These are phyloP conservation scores for Psidium guajava DNA, from an alignment of 345 rosid species.

Conservation along the genomic window DNA sequence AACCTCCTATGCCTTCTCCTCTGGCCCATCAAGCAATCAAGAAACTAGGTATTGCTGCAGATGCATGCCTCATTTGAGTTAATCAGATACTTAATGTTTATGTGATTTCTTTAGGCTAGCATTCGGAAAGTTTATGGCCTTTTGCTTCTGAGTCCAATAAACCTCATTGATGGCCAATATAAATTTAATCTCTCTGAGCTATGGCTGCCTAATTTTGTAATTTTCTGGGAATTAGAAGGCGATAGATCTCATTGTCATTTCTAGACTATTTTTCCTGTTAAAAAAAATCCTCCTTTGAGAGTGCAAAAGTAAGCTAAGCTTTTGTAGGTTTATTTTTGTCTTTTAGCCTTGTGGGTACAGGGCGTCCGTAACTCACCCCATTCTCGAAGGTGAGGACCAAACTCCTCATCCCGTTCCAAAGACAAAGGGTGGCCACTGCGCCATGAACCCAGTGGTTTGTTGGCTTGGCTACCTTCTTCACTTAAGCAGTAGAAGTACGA, in stretches of 20 bases:
- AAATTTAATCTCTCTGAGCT: background rate
- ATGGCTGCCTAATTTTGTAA: background rate
- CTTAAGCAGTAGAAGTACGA: background rate
- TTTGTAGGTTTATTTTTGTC: background rate
- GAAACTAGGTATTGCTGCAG: background rate
- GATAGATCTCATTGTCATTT: background rate
- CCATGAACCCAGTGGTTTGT: background rate
- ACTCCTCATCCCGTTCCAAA: background rate
- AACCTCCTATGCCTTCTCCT: background rate
- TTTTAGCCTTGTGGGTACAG: background rate
- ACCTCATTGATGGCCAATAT: background rate
- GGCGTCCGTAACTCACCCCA: background rate
- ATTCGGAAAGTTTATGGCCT: background rate
- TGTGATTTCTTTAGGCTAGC: background rate
- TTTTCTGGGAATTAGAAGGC: background rate
- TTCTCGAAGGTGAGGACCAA: background rate
- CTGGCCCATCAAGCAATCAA: background rate
- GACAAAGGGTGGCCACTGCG: background rate
- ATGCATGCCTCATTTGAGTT: background rate
- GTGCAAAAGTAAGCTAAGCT: background rate
- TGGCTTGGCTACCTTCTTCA: background rate
- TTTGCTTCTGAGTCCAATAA: background rate
- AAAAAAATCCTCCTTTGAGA: background rate
- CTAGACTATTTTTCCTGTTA: background rate
- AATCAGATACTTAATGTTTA: background rate